A percentile compares a stretch with the other conserved stretches of the same genome.
Evolutionary conservation across 176 grass and related monocot species (phyloP).

Genomic region (Oryza rufipogon): DNA sequence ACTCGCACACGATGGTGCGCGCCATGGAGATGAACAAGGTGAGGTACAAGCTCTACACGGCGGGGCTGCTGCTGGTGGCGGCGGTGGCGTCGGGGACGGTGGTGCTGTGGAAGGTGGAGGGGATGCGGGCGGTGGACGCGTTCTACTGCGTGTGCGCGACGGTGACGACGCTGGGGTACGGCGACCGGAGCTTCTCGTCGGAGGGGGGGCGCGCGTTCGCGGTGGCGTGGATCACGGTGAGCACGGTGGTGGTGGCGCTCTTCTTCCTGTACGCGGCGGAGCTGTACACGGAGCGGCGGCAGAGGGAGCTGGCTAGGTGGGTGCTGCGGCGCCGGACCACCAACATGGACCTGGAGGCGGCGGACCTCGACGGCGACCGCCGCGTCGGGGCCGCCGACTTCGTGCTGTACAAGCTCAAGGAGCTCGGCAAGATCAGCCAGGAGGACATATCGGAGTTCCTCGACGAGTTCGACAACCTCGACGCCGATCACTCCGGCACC

Average conservation of each 20-base stretch:
- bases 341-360: conserved; percentile 46
- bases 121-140: conserved; percentile 53
- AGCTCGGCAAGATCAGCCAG: conserved; percentile 69
- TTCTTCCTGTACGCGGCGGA: conserved; percentile 73
- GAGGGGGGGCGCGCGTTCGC: conserved; percentile 54
- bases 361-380: conserved; percentile 52
- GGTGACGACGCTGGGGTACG: conserved; percentile 76
- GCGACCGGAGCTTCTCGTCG: conserved; percentile 62
- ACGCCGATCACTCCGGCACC: conserved; percentile 59
- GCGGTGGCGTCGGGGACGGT: conserved; percentile 33
- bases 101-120: conserved; percentile 46
- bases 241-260: conserved; percentile 63
- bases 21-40: conserved; percentile 53
- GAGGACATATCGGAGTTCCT: conserved; percentile 58
- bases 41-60: conserved; percentile 49
- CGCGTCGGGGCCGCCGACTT: conserved; percentile 62
- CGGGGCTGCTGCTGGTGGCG: conserved; percentile 18
- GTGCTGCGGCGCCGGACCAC: conserved; percentile 58
- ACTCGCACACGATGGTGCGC: conserved; percentile 29
- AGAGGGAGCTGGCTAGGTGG: conserved; percentile 49
- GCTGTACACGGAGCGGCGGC: conserved; percentile 58
- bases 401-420: conserved; percentile 72
- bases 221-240: conserved; percentile 61
- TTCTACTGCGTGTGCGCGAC: conserved; percentile 67
- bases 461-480: conserved; percentile 73